Evolutionary conservation across 2,329 filamentous ascomycete species (phyloP).

Genomic region (Colletotrichum orchidophilum): DNA sequence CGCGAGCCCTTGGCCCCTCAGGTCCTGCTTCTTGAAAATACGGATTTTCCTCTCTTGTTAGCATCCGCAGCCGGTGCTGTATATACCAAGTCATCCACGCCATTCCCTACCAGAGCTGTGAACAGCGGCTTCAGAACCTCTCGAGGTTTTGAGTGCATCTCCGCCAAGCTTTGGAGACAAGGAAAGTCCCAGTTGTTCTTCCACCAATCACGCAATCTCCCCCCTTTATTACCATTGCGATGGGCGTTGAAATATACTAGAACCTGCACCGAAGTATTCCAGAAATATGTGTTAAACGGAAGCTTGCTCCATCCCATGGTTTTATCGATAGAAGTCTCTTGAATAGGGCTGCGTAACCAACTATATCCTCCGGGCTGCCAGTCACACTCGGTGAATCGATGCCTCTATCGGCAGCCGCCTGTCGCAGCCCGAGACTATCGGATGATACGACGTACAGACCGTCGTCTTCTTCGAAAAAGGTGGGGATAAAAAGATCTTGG

Average conservation of each 20-base stretch:
- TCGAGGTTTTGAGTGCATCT: conserved; percentile 6
- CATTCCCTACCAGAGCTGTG: conserved; percentile 22
- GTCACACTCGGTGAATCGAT: conserved; percentile 38
- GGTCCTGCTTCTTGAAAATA: conserved; percentile 19
- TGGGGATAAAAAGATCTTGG: conserved; percentile 43
- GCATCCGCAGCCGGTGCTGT: conserved; percentile 33
- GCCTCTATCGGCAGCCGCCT: conserved; percentile 34
- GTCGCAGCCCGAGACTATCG: conserved; percentile 32
- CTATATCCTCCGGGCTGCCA: conserved; percentile 38
- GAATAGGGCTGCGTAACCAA: background rate
- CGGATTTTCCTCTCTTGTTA: conserved; percentile 11
- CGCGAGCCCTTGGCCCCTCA: background rate
- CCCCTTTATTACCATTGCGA: conserved; percentile 35
- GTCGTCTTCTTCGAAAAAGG: conserved; percentile 40
- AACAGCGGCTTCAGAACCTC: conserved; percentile 34
- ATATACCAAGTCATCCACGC: conserved; percentile 37
- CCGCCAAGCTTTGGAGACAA: conserved; percentile 34
- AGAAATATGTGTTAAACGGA: conserved; percentile 39
- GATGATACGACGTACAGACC: conserved; percentile 38
- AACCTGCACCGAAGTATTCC: conserved; percentile 36
- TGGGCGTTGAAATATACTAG: conserved; percentile 39
- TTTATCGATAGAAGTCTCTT: background rate
- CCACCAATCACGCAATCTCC: conserved; percentile 38
- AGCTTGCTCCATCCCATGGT: conserved; percentile 21
- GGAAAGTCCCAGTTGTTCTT: conserved; percentile 38